phyloP scores from a whole-genome alignment of 2,329 filamentous ascomycete genomes.

The Alternaria conjuncta region DNA sequence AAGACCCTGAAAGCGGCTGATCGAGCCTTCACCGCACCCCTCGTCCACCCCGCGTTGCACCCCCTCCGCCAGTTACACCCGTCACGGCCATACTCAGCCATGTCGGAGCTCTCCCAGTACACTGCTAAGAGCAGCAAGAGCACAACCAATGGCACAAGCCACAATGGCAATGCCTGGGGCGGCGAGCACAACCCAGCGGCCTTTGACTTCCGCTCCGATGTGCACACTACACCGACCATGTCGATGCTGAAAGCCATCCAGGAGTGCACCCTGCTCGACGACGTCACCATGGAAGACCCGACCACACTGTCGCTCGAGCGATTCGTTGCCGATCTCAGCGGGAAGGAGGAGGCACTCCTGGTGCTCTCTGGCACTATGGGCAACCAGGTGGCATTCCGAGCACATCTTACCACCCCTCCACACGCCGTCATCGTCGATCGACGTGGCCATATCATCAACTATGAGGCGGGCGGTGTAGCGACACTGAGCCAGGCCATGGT shows the following conservation, averaged over 20 bases:
- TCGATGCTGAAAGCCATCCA: slow-evolving; percentile 84
- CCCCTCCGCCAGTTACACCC: slow-evolving; percentile 20
- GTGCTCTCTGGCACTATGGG: slow-evolving; percentile 94
- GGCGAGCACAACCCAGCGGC: slow-evolving; percentile 58
- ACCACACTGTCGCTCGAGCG: slow-evolving; percentile 79
- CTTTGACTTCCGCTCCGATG: slow-evolving; percentile 61
- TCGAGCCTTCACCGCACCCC: slow-evolving; percentile 2
- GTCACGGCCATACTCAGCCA: slow-evolving; percentile 24
- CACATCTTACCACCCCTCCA: slow-evolving; percentile 79
- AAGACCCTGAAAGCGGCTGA: slow-evolving; percentile 7
- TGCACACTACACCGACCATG: slow-evolving; percentile 49
- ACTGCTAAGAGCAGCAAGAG: slow-evolving; percentile 37
- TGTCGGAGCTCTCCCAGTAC: slow-evolving; percentile 42
- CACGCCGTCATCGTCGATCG: slow-evolving; percentile 81
- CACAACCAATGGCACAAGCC: slow-evolving; percentile 16
- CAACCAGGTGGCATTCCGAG: slow-evolving; percentile 83
- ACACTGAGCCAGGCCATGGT: slow-evolving; percentile 74
- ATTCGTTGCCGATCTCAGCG: slow-evolving; percentile 74
- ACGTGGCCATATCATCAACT: slow-evolving; percentile 76
- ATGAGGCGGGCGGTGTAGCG: slow-evolving; percentile 73
- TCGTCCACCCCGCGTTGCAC: slow-evolving; percentile 15
- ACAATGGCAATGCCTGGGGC: slow-evolving; percentile 44
- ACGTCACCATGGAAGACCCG: slow-evolving; percentile 81
- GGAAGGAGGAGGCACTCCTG: slow-evolving; percentile 78
- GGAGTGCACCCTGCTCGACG: slow-evolving; percentile 77